These are phyloP conservation scores for Ceratocystis harringtonii DNA, from an alignment of 2,329 filamentous ascomycete species.

Conservation along the genomic window DNA sequence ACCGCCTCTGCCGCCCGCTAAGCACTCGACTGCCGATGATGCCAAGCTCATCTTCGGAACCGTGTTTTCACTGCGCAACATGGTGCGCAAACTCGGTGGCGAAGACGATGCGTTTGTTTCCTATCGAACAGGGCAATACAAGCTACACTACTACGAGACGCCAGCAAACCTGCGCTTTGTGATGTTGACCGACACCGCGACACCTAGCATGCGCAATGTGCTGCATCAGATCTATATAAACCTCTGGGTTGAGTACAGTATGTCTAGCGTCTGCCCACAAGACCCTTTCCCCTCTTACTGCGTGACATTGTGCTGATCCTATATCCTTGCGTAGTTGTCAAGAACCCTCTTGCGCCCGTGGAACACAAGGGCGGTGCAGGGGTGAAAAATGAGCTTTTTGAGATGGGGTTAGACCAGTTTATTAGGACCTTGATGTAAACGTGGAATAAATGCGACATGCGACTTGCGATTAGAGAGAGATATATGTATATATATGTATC, in stretches of 20 bases:
- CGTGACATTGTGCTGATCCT: background rate
- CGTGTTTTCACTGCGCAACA: constrained; percentile 89
- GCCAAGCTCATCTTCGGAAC: constrained; percentile 96
- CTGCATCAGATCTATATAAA: constrained; percentile 98
- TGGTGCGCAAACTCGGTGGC: constrained; percentile 88
- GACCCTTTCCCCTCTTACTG: background rate
- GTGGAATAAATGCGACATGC: background rate
- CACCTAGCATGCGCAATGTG: constrained; percentile 81
- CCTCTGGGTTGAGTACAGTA: constrained; percentile 89
- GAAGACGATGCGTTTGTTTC: constrained; percentile 90
- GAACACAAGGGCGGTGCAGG: constrained; percentile 54
- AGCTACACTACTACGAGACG: constrained; percentile 98
- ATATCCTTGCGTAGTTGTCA: constrained; percentile 38
- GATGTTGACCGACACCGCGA: constrained; percentile 82
- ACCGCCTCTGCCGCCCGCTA: constrained; percentile 18
- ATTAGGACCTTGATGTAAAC: constrained; percentile 48
- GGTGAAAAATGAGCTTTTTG: constrained; percentile 57
- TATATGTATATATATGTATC: background rate
- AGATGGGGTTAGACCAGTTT: constrained; percentile 62
- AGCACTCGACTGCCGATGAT: constrained; percentile 47
- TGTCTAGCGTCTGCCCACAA: constrained; percentile 20
- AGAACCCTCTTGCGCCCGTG: constrained; percentile 53
- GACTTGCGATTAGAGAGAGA: background rate
- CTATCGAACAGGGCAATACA: constrained; percentile 88
- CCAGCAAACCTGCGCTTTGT: constrained; percentile 91